Evolutionary conservation across 148 eudicot species (phyloP), one percentile per base, ranked within the genome.

Genomic region (Cornus kousa): DNA sequence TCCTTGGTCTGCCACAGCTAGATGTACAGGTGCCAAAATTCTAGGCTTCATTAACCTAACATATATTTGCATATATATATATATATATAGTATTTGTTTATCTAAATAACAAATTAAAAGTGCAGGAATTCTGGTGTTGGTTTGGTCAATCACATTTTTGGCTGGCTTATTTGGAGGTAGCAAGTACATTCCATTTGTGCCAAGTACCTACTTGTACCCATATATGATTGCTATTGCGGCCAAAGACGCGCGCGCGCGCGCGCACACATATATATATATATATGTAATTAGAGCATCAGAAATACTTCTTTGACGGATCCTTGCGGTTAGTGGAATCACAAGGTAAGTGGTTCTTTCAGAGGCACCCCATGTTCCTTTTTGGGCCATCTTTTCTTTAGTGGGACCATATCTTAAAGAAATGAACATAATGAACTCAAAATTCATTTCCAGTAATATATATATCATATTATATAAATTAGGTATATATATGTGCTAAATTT

Each of bases 161-260:
- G 48, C 37, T 35, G 37, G 37, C 5, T 35, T 2, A 35, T 35
- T 67, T 19, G 65, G 65, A 17, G 57, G 75, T 9, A 67, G 70
- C 74, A 68, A 73, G 80, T 74, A 77, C 84, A 77, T 77, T 73
- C 65, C 73, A 77, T 74, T 59, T 72, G 24, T 62, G 74, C 35
- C 43, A 74, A 57, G 78, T 32, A 64, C 78, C 74, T 59, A 43
- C 43, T 39, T 39, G 43, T 39, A 39, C 48, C 48, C 6, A 43
- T 43, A 43, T 43, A 78, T 73, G 81, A 77, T 82, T 82, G 75
- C 66, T 59, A 72, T 75, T 24, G 9, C 31, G 20, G 5, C 19
- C 10, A n/a, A n/a, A n/a, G n/a, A n/a, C n/a, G n/a, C n/a, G n/a
- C n/a, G n/a, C n/a, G n/a, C n/a, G n/a, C n/a, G n/a, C n/a, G n/a